Evolutionary conservation across 208 protist genomes (phyloP), one percentile per base, ranked within the genome.

Genomic region (Trypanosoma lewisi): DNA sequence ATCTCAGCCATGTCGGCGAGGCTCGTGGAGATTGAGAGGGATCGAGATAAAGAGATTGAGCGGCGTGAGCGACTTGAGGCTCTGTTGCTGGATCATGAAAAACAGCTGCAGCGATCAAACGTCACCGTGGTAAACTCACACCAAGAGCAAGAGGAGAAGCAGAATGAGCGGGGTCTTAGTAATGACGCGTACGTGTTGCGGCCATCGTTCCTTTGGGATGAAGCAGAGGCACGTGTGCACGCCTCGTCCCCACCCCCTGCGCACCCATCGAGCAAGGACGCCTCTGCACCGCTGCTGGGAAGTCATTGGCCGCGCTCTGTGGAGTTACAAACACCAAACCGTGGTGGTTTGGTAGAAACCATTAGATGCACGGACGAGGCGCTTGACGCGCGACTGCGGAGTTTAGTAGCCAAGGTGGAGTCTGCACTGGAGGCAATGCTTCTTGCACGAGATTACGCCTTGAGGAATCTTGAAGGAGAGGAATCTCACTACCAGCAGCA

Each of bases 401-500:
- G 4, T 9, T 2, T 55, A 16, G 59, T 5, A n/a, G 49, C 16
- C 0, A 19, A n/a, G 12, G 44, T 69, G 7, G 25, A 25, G 9
- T 37, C 23, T 44, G 63, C 53, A 6, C 8, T 61, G 6, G 33
- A 52, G 4, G 63, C 42, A 9, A 30, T 69, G 41, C 63, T 61
- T 23, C 62, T 21, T 44, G 54, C 54, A 19, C 28, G 54, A 7
- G 53, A 69, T 2, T n/a, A 55, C 30, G 53, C 47, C 23, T 4
- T 69, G n/a, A 7, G 45, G 27, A 7, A 3, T 30, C n/a, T 8
- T 12, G 0, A n/a, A 21, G 31, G 14, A 36, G 23, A 30, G 17
- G 21, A 34, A 44, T 1, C 14, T n/a, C 60, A 25, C 28, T 4
- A 42, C 2, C n/a, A 21, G 44, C 59, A 33, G 28, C 59, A 19